Evolutionary conservation across 306 rosid genomes (phyloP).

Genomic region (Inga laurina): DNA sequence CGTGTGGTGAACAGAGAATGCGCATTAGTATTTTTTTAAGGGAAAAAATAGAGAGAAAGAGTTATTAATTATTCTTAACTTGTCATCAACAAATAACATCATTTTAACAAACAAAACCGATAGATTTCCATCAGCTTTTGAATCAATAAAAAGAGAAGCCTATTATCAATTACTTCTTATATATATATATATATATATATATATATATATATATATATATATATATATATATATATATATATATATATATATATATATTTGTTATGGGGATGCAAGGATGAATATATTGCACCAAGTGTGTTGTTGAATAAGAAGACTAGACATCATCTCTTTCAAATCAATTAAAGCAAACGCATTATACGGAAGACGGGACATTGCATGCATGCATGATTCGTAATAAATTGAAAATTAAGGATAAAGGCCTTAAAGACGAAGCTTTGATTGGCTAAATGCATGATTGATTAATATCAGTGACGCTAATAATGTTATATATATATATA

Average conservation of each 20-base stretch:
- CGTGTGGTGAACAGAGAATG: background rate
- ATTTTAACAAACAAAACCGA: background rate
- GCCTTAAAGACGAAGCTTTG: background rate
- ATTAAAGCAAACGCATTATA: background rate
- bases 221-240: background rate
- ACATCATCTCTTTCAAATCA: background rate
- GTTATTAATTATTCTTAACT: background rate
- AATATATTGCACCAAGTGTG: too few relatives aligned
- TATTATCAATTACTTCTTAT: background rate
- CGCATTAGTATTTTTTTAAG: background rate
- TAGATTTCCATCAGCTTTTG: background rate
- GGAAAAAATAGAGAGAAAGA: background rate
- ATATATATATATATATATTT: too few relatives aligned
- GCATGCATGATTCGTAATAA: background rate
- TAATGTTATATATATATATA: background rate
- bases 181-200: too few relatives aligned
- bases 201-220: too few relatives aligned
- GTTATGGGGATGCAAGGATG: conserved; percentile 28
- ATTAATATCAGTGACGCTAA: background rate
- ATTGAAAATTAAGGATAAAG: background rate
- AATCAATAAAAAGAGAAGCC: background rate
- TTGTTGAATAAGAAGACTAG: background rate
- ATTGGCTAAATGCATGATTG: background rate
- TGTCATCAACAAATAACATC: background rate
- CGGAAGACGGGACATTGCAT: background rate